Percentiles rank a stretch among this genome's conserved stretches.
Evolutionary conservation across 179 eudicot species (phyloP).

Genomic region (Beta lomatogona): DNA sequence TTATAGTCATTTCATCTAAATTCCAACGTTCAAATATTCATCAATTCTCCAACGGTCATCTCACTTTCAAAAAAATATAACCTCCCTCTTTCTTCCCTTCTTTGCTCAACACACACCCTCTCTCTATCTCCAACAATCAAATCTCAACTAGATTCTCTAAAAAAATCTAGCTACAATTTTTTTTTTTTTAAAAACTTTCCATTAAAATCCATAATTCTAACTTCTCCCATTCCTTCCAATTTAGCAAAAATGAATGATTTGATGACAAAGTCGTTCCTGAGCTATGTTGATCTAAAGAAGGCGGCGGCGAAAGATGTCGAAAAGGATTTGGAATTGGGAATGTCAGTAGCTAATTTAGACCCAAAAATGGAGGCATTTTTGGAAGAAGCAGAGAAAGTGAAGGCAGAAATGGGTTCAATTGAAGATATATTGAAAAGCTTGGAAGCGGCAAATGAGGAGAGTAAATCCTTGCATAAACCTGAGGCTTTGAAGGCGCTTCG

Average conservation of each 20-base stretch:
- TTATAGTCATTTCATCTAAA: background rate
- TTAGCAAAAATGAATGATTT: constrained; percentile 70
- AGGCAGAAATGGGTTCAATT: constrained; percentile 61
- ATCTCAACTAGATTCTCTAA: background rate
- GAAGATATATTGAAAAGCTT: constrained; percentile 47
- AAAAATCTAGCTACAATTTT: no score
- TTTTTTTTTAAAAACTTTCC: background rate
- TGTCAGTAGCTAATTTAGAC: constrained; percentile 37
- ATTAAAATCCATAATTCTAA: background rate
- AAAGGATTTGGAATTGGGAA: constrained; percentile 58
- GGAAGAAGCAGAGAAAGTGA: constrained; percentile 80
- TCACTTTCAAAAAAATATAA: constrained; percentile 21
- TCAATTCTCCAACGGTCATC: constrained; percentile 36
- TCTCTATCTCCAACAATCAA: constrained; percentile 7
- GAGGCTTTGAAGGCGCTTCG: constrained; percentile 68
- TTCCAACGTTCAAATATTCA: constrained; percentile 22
- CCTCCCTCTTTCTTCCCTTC: constrained; percentile 3
- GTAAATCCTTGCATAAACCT: constrained; percentile 70
- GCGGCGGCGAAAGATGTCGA: constrained; percentile 70
- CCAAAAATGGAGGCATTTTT: constrained; percentile 67
- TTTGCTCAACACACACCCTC: background rate
- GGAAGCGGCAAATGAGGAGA: constrained; percentile 55
- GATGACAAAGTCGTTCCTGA: constrained; percentile 88
- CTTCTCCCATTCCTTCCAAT: background rate
- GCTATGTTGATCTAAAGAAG: constrained; percentile 82